Conservation (phyloP, 2,329 filamentous ascomycete genomes). For the Stachybotrys chartarum region DNA sequence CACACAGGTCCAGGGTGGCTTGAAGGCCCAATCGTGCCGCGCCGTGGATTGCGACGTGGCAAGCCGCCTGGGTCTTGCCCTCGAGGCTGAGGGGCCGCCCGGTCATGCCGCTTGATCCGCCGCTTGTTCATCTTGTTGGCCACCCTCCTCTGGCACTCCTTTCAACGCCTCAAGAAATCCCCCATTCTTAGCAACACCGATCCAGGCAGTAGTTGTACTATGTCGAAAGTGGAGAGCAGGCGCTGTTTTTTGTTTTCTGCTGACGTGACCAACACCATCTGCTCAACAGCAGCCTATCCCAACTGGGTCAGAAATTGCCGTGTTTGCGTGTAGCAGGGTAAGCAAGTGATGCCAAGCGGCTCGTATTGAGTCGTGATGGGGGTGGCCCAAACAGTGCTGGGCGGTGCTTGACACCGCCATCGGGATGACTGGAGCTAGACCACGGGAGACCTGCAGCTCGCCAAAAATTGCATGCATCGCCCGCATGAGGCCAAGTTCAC, state of each 20-base stretch:
- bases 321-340: not conserved
- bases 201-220: too few relatives aligned
- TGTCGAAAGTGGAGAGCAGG: too few relatives aligned
- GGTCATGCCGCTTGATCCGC: not conserved
- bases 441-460: constrained; percentile 25
- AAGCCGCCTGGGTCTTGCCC: constrained; percentile 9
- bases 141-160: not conserved
- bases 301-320: too few relatives aligned
- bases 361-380: not conserved
- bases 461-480: constrained; percentile 20
- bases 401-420: constrained; percentile 1
- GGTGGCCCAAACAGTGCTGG: not conserved
- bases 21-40: constrained; percentile 17
- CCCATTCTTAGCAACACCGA: too few relatives aligned
- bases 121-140: not conserved
- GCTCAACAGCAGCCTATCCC: too few relatives aligned
- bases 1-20: constrained; percentile 21
- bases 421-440: constrained; percentile 18
- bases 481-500: constrained; percentile 26
- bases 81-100: not conserved
- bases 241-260: too few relatives aligned
- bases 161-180: not conserved
- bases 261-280: too few relatives aligned
- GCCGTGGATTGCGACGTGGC: constrained; percentile 23
- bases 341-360: not conserved